Evolutionary conservation across 148 eudicot genomes (phyloP), one percentile per base, ranked within the genome.

Genomic region (Chenopodium formosanum): DNA sequence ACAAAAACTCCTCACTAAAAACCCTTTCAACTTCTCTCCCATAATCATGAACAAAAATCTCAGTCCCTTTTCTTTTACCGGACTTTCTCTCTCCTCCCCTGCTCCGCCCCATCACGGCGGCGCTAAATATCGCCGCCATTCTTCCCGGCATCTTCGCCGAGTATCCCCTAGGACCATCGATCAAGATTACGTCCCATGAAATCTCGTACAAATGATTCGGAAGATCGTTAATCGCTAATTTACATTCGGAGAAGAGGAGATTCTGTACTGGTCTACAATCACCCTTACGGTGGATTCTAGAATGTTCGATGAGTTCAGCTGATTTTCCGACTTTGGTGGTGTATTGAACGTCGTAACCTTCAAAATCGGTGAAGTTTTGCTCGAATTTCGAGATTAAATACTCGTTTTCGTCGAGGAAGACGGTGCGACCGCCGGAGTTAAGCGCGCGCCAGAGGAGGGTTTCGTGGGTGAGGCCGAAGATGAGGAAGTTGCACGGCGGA

Each of bases 391-490:
- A 27, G 19, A 93, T 85, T 0, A 76, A 9, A 79, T 87, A 92
- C n/a, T 92, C 75, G 84, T 74, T 90, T 31, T 95, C 99, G 86
- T 88, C 97, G 68, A 93, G 79, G 73, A 93, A 93, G 0, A 91
- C 93, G 0, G 97, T 95, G 7, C 92, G 88, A 13, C 97, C 97
- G 47, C 70, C 67, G 77, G 44, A 76, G 88, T 95, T 93, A 25
- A 95, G 90, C 0, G 93, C 74, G 1, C 76, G 74, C 97, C 97
- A 95, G 47, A 95, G 92, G 50, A 94, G 92, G 73, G 97, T 88
- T 40, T 95, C 99, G 77, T 91, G 92, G 47, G 92, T 91, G 44
- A 95, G 84, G n/a, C 99, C 99, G 83, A 95, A 95, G 13, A 95
- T 71, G 12, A 95, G 93, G 86, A 93, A 31, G 79, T 90, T 91